Evolutionary conservation across 2,329 filamentous ascomycete species (phyloP), one percentile per base, ranked within the genome.

Genomic region (Eurotiales sp.): DNA sequence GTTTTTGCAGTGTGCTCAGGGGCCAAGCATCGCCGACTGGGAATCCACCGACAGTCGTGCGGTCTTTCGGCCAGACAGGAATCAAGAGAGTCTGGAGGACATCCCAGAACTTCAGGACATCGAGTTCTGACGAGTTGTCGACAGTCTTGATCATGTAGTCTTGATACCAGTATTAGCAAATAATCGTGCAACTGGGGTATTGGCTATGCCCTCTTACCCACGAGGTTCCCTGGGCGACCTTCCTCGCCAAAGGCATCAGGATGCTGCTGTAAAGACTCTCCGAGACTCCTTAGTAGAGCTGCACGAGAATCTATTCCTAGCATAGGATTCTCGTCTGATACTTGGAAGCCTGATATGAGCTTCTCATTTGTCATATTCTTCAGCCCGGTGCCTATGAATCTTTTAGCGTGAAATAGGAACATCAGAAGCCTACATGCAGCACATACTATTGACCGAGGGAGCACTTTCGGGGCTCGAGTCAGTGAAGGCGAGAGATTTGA

Each of bases 1-100:
- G 25, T 55, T 36, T 22, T 15, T 22, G 22, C 8, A 58, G 40
- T n/a, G 46, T 46, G 10, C 54, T 3, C 0, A 79, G 61, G 4
- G 75, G 75, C 77, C 77, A 79, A 4, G 77, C 76, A 54, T 79
- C 77, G 2, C 77, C 77, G 12, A 79, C 70, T 0, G 76, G 74
- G 2, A 62, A 55, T 4, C 71, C 74, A 1, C 64, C 57, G 4
- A 78, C 58, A 0, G 61, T 63, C 1, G 69, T 70, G 0, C 77
- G 72, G 39, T 76, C 66, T 6, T 68, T 66, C 1, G 77, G 76
- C 77, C 77, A 80, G 1, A 71, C 65, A 0, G 77, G 77, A 1
- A 79, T 72, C 8, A 79, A 64, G 0, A 76, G 59, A 1, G 54
- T 61, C 48, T 79, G 77, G 2, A 77, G 63, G 2, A 67, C 62